These are phyloP conservation scores for Podospora conica DNA, from an alignment of 495 filamentous ascomycete genomes.

Conservation along the genomic window DNA sequence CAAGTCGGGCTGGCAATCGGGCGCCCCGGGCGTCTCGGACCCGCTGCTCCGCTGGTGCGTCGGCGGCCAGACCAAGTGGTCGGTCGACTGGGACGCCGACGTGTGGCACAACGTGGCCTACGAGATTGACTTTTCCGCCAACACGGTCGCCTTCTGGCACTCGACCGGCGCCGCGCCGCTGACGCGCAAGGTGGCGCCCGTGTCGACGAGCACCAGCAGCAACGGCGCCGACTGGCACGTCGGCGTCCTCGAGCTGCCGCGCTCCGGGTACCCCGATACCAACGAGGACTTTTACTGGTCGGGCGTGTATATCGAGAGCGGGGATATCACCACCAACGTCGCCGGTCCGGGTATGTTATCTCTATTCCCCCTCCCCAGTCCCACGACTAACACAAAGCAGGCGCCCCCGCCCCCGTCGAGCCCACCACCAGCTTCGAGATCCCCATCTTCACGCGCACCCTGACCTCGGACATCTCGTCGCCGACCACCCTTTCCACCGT, in stretches of 20 bases:
- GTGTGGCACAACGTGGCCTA: slow-evolving; percentile 77
- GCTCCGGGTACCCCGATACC: slow-evolving; percentile 46
- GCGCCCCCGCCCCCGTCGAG: slow-evolving; percentile 2
- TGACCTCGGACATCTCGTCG: slow-evolving; percentile 3
- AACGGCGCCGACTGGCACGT: slow-evolving; percentile 75
- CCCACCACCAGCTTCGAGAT: slow-evolving; percentile 4
- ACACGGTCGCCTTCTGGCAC: slow-evolving; percentile 63
- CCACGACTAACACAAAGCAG: background rate
- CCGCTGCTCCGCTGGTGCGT: slow-evolving; percentile 39
- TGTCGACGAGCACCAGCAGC: slow-evolving; percentile 52
- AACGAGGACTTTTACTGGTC: slow-evolving; percentile 67
- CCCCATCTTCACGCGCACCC: slow-evolving; percentile 3
- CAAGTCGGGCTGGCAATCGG: slow-evolving; percentile 61
- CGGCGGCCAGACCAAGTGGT: slow-evolving; percentile 38
- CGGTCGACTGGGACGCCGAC: slow-evolving; percentile 43
- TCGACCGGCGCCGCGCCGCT: slow-evolving; percentile 54
- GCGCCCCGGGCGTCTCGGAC: slow-evolving; percentile 50
- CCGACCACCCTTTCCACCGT: slow-evolving; percentile 16
- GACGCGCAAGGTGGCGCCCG: slow-evolving; percentile 48
- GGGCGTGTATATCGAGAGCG: slow-evolving; percentile 67
- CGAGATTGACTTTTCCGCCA: slow-evolving; percentile 56
- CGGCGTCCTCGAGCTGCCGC: slow-evolving; percentile 62
- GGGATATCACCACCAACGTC: slow-evolving; percentile 49
- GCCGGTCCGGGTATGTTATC: slow-evolving; percentile 23
- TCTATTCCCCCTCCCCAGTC: background rate